Conservation (phyloP, 305 asterid species). For the Andrographis paniculata region DNA sequence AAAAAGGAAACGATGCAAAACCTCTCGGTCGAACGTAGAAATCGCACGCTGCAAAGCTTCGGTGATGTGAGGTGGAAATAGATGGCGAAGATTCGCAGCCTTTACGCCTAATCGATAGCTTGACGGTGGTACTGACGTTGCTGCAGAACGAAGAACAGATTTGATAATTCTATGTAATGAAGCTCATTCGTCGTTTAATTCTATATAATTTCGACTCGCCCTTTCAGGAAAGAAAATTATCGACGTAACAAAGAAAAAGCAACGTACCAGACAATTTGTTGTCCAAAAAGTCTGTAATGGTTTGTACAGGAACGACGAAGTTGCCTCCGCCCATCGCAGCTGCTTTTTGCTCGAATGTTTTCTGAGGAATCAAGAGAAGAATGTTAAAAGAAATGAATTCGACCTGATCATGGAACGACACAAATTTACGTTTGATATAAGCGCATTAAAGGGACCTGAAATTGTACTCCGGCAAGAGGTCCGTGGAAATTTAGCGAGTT, state of each 20-base stretch:
- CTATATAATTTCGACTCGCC: too few species aligned
- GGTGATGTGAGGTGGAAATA: conserved; percentile 64
- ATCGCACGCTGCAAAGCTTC: conserved; percentile 71
- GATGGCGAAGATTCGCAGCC: conserved; percentile 74
- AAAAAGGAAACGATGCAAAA: conserved; percentile 20
- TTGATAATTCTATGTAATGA: too few species aligned
- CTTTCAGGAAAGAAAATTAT: too few species aligned
- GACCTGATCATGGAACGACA: too few species aligned
- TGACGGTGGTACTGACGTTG: conserved; percentile 57
- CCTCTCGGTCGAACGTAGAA: conserved; percentile 74
- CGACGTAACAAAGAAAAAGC: neutral
- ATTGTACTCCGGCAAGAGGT: conserved; percentile 90
- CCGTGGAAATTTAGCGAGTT: conserved; percentile 53
- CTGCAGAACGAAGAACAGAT: conserved; percentile 44
- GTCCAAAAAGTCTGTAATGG: conserved; percentile 66
- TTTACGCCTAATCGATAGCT: conserved; percentile 91
- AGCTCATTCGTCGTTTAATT: too few species aligned
- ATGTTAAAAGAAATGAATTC: conserved; percentile 11
- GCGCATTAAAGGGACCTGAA: conserved; percentile 66
- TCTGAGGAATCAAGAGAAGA: conserved; percentile 29
- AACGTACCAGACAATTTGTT: conserved; percentile 50
- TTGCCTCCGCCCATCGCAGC: conserved; percentile 92
- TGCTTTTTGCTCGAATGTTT: conserved; percentile 63
- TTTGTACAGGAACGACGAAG: conserved; percentile 87
- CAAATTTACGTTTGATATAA: too few species aligned